Evolutionary conservation across 192 early-diverging fungal species (phyloP).

Genomic region (Entomortierella lignicola): DNA sequence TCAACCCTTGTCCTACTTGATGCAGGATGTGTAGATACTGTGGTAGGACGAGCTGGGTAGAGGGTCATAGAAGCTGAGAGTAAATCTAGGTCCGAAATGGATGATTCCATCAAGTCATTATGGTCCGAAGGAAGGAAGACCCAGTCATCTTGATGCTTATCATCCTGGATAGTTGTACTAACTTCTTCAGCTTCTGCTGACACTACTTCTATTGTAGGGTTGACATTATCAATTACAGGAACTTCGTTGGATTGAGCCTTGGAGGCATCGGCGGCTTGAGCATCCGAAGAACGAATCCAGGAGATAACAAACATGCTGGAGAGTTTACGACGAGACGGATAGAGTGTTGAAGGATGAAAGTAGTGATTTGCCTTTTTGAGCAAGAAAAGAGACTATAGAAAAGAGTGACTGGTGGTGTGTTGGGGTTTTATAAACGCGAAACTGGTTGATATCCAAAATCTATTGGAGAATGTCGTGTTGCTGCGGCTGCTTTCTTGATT

Average conservation of each 20-base stretch:
- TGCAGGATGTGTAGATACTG: constrained; percentile 10
- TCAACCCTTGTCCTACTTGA: constrained; percentile 8
- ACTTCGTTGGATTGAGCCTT: background rate
- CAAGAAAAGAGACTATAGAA: background rate
- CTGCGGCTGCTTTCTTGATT: too few relatives aligned
- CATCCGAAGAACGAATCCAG: constrained; percentile 47
- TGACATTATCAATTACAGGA: background rate
- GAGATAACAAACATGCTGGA: constrained; percentile 35
- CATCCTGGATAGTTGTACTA: background rate
- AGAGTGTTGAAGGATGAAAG: too few relatives aligned
- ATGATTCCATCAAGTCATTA: constrained; percentile 29
- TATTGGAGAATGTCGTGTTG: too few relatives aligned
- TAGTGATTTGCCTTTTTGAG: too few relatives aligned
- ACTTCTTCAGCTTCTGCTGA: too few relatives aligned
- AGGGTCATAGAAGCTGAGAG: constrained; percentile 44
- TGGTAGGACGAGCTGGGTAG: background rate
- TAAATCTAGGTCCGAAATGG: constrained; percentile 39
- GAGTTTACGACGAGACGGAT: too few relatives aligned
- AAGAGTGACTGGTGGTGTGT: too few relatives aligned
- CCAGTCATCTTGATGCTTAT: constrained; percentile 37
- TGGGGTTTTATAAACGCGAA: too few relatives aligned
- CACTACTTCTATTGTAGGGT: background rate
- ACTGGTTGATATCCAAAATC: too few relatives aligned
- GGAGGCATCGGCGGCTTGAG: constrained; percentile 16
- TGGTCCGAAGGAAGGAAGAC: constrained; percentile 44